Conservation (phyloP, 306 rosid genomes). For the Inga laurina region DNA sequence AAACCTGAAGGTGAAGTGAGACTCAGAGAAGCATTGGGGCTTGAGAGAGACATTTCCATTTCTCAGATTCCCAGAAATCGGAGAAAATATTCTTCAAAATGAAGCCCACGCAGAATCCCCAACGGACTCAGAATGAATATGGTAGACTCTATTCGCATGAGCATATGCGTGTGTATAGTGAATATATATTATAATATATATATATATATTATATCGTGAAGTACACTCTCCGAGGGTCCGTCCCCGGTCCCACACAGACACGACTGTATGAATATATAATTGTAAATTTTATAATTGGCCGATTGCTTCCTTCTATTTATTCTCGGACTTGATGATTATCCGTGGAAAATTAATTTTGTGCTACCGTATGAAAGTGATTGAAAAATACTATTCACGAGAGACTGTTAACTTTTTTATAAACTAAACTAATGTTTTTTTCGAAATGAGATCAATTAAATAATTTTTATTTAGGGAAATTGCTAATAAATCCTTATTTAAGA, state of each 20-base stretch:
- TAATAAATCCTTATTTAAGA: no score
- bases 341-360: no score
- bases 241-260: no score
- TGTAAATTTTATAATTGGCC: no score
- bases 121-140: neutral
- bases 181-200: no score
- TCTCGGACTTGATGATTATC: no score
- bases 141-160: neutral
- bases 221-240: neutral
- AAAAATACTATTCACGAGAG: no score
- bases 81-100: neutral
- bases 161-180: neutral
- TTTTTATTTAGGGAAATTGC: no score
- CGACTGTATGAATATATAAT: neutral
- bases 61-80: neutral
- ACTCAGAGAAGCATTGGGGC: conserved; percentile 24
- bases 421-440: neutral
- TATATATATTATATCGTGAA: no score
- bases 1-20: conserved; percentile 42
- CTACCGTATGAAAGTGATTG: no score
- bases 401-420: no score
- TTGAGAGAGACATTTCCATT: conserved; percentile 37
- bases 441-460: no score
- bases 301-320: neutral
- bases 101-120: neutral